Evolutionary conservation across 495 filamentous ascomycete species (phyloP).

Genomic region (Neurospora terricola): DNA sequence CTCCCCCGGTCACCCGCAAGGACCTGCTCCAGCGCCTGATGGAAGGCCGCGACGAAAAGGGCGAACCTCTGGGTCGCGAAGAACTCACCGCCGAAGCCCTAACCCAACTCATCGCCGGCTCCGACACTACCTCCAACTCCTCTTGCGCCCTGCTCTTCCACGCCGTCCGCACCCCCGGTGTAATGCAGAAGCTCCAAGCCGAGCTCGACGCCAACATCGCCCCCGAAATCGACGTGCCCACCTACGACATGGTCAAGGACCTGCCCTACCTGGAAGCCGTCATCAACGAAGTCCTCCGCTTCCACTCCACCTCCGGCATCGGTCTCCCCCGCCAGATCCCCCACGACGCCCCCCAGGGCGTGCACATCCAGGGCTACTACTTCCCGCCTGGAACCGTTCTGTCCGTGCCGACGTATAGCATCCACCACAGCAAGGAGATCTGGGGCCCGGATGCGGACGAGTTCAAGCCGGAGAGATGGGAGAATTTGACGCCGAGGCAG

Average conservation of each 20-base stretch:
- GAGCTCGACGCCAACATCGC: conserved; percentile 65
- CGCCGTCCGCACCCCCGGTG: conserved; percentile 57
- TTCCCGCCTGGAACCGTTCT: conserved; percentile 71
- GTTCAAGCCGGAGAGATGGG: conserved; percentile 75
- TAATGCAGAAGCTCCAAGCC: conserved; percentile 58
- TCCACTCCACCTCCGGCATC: conserved; percentile 81
- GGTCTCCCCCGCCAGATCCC: conserved; percentile 80
- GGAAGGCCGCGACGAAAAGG: conserved; percentile 76
- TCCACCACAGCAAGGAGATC: conserved; percentile 72
- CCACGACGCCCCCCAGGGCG: conserved; percentile 34
- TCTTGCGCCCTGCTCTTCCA: conserved; percentile 79
- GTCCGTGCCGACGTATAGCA: conserved; percentile 76
- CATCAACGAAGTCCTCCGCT: conserved; percentile 82
- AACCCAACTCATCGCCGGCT: conserved; percentile 84
- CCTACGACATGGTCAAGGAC: conserved; percentile 61
- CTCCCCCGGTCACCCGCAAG: conserved; percentile 51
- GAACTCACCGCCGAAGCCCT: conserved; percentile 84
- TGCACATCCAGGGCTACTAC: conserved; percentile 42
- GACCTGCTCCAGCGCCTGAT: conserved; percentile 78
- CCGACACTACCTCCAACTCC: conserved; percentile 84
- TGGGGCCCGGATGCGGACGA: conserved; percentile 76
- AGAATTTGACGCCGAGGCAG: conserved; percentile 49
- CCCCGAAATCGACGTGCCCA: conserved; percentile 50
- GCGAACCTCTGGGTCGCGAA: conserved; percentile 58
- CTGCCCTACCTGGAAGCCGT: conserved; percentile 69